Conservation (phyloP, 1,284 basidiomycete genomes). For the Cryptococcus hybrid region DNA sequence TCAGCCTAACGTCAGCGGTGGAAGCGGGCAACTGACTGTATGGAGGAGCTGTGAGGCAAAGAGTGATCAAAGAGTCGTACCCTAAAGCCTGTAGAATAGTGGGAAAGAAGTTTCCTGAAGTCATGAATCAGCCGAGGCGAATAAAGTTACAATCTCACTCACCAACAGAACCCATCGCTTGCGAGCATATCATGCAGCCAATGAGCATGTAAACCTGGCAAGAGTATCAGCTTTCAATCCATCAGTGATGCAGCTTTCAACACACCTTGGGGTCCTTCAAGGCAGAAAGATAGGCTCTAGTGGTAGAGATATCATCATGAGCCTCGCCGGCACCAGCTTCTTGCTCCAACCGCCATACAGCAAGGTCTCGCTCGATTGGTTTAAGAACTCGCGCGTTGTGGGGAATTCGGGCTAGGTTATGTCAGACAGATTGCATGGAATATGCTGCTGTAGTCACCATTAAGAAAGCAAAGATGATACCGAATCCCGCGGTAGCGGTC, state of each 20-base stretch:
- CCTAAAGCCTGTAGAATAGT: no score
- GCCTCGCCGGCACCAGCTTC: constrained; percentile 23
- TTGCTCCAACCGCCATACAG: constrained; percentile 27
- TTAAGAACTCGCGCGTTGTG: constrained; percentile 23
- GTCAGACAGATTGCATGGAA: not conserved
- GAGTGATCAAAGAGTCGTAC: no score
- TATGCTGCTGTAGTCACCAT: constrained; percentile 7
- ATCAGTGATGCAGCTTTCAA: not conserved
- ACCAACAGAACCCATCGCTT: no score
- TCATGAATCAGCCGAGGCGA: no score
- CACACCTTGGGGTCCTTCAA: constrained; percentile 21
- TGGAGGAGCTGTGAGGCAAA: no score
- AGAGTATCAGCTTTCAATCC: not conserved
- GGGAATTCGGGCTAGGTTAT: constrained; percentile 17
- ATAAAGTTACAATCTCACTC: no score
- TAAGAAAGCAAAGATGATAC: constrained; percentile 16
- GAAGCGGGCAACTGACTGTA: no score
- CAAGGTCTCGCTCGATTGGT: constrained; percentile 24
- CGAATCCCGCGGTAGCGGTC: constrained; percentile 20
- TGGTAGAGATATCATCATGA: constrained; percentile 13
- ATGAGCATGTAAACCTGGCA: constrained; percentile 12
- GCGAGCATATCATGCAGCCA: constrained; percentile 8
- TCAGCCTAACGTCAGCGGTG: no score
- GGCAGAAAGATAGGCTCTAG: constrained; percentile 16
- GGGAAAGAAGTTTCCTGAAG: no score